Percentiles rank a stretch among this genome's conserved stretches.
Evolutionary conservation across 257 asterid genomes (phyloP).

Genomic region (Solanum pimpinellifolium): DNA sequence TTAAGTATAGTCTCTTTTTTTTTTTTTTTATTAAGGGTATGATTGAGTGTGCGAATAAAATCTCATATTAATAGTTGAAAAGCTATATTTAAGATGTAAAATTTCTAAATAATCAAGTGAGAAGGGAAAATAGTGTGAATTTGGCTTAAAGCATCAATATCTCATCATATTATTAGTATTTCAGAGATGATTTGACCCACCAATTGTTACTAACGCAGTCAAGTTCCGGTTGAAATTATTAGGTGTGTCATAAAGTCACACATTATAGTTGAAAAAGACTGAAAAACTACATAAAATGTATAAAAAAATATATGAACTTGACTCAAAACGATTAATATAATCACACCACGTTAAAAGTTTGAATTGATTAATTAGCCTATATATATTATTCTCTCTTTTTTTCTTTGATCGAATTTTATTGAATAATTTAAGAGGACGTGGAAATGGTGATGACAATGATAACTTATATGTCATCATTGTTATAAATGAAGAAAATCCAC

Average conservation of each 20-base stretch:
- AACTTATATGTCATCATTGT: not conserved
- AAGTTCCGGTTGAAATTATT: not conserved
- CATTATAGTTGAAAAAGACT: not conserved
- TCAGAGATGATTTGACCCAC: not conserved
- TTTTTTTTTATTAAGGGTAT: not conserved
- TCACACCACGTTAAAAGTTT: not conserved
- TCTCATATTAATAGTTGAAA: not conserved
- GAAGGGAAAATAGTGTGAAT: not conserved
- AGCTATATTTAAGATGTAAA: not conserved
- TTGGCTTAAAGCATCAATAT: not conserved
- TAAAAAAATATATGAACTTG: not conserved
- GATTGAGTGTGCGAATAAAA: not conserved
- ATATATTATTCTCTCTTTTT: too few species aligned
- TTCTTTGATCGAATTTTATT: not conserved
- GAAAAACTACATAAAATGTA: not conserved
- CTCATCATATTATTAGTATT: not conserved
- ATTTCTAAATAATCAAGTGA: not conserved
- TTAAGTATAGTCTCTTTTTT: not conserved
- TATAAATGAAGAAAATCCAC: not conserved
- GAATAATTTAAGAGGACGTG: not conserved
- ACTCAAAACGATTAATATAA: too few species aligned
- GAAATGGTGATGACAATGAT: not conserved
- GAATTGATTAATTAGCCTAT: not conserved
- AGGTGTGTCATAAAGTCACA: not conserved
- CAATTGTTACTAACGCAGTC: not conserved